Conservation (phyloP, 2,329 filamentous ascomycete species). For the Purpureocillium lavendulum region DNA sequence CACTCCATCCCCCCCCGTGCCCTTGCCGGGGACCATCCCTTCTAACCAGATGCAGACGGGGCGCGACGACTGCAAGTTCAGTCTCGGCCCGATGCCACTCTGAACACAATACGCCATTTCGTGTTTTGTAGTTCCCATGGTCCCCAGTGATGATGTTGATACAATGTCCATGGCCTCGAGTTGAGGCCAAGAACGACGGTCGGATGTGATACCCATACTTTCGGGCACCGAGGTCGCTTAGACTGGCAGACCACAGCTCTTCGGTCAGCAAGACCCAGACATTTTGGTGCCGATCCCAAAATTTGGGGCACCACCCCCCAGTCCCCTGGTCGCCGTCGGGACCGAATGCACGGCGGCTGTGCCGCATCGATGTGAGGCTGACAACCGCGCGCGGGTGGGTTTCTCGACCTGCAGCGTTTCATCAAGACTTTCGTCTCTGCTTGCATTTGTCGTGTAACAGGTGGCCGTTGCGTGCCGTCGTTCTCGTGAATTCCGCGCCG, state of each 20-base stretch:
- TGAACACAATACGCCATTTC: not conserved
- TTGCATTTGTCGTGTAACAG: constrained; percentile 87
- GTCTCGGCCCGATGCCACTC: too few relatives aligned
- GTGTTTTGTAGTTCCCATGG: not conserved
- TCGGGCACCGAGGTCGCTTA: too few relatives aligned
- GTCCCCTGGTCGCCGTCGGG: constrained; percentile 1
- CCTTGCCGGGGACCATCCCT: not conserved
- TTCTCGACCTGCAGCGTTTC: too few relatives aligned
- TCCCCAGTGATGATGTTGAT: not conserved
- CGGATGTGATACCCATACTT: too few relatives aligned
- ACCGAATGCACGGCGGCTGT: not conserved
- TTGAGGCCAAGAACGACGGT: too few relatives aligned
- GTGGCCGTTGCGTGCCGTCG: constrained; percentile 81
- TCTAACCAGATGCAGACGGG: not conserved
- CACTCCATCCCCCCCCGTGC: not conserved
- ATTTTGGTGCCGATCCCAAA: not conserved
- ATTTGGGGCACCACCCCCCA: not conserved
- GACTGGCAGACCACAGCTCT: too few relatives aligned
- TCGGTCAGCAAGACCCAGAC: not conserved
- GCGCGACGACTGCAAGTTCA: too few relatives aligned
- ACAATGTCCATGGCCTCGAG: not conserved
- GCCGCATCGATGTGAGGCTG: not conserved
- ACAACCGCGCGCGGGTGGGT: not conserved
- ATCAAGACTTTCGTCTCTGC: constrained; percentile 32
- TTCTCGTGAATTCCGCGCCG: constrained; percentile 87